These are phyloP conservation scores for Myriosclerotinia scirpicola DNA, from an alignment of 2,329 filamentous ascomycete species.

Conservation along the genomic window DNA sequence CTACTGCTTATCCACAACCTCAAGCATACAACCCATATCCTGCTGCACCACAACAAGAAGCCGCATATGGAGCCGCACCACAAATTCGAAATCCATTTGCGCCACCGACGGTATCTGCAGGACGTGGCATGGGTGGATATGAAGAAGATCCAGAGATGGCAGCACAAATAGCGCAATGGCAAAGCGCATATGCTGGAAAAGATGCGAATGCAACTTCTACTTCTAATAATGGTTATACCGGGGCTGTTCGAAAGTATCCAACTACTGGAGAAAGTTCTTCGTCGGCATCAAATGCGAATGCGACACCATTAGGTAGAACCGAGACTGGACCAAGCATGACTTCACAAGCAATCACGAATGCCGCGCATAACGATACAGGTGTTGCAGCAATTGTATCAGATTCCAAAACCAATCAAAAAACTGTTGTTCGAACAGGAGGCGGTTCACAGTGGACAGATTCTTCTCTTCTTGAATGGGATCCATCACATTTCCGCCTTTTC, in stretches of 20 bases:
- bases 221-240: conserved; percentile 37
- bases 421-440: conserved; percentile 83
- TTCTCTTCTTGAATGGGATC: conserved; percentile 91
- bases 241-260: conserved; percentile 39
- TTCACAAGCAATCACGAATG: conserved; percentile 60
- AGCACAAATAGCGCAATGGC: conserved; percentile 92
- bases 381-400: conserved; percentile 45
- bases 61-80: conserved; percentile 55
- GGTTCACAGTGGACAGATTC: conserved; percentile 92
- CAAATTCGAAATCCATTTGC: conserved; percentile 83
- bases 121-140: conserved; percentile 42
- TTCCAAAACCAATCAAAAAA: conserved; percentile 68
- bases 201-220: conserved; percentile 47
- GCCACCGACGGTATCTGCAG: conserved; percentile 52
- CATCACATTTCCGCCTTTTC: conserved; percentile 89
- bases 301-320: conserved; percentile 44
- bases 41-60: conserved; percentile 31
- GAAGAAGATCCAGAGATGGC: conserved; percentile 77
- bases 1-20: conserved; percentile 31
- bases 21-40: conserved; percentile 33
- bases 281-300: conserved; percentile 47
- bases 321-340: conserved; percentile 67
- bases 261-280: conserved; percentile 47
- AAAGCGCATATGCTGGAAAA: conserved; percentile 77
- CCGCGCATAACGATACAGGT: conserved; percentile 49